Evolutionary conservation across 495 filamentous ascomycete genomes (phyloP), one percentile per base, ranked within the genome.

Genomic region (Aspergillus steynii): DNA sequence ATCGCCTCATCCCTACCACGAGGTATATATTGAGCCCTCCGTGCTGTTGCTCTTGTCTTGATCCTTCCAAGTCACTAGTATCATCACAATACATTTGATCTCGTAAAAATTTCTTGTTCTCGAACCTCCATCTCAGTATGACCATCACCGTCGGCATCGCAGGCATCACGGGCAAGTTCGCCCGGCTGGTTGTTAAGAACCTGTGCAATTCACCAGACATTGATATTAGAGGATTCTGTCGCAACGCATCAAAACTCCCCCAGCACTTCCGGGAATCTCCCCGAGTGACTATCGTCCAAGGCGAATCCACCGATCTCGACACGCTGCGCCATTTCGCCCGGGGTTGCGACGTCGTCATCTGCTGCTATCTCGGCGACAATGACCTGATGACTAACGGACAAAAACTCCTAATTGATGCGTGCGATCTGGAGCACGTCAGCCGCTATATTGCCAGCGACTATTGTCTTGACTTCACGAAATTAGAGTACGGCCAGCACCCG

Each of bases 401-500:
- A 54, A 76, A 77, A 46, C 42, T 64, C 0, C 71, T 79, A 51
- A 68, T 80, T 55, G 76, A 80, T 57, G 71, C 75, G 9, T 77
- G 71, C 56, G 69, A 70, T 29, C 66, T 59, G 1, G 71, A 72
- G 31, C 61, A 66, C 15, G 72, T 78, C 20, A 66, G 72, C 3
- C 65, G 75, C 7, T 79, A 75, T 58, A 68, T 80, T 9, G 75
- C 76, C 7, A 68, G 67, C 49, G 77, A 80, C 61, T 80, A 66
- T 60, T 56, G 60, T 8, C 20, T 80, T 4, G 74, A 80, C 61
- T 79, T 70, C 59, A 62, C 64, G 29, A 70, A 66, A 45, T 62
- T 80, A 4, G 54, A 68, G 55, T 62, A 68, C 2, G 76, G 77
- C 12, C 59, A 76, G 20, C 61, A 69, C 5, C 70, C 69, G 25